Evolutionary conservation across 352 stramenopile genomes (phyloP).

Genomic region (Globisporangium splendens): DNA sequence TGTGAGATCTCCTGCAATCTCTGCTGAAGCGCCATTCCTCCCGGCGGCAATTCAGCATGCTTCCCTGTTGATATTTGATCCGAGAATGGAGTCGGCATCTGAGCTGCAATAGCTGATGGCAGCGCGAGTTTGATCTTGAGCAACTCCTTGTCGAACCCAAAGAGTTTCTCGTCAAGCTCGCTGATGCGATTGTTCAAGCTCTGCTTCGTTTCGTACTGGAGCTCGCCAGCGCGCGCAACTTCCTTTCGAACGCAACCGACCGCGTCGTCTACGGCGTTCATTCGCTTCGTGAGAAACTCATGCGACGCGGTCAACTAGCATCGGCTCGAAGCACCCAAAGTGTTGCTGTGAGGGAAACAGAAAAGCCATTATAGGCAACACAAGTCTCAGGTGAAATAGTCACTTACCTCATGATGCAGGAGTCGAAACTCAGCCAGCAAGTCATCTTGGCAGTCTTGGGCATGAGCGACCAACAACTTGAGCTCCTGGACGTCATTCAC

Average conservation of each 20-base stretch:
- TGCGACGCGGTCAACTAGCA: conserved; percentile 22
- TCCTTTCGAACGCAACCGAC: conserved; percentile 38
- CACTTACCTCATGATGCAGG: conserved; percentile 37
- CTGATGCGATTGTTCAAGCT: conserved; percentile 21
- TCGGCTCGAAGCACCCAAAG: background rate
- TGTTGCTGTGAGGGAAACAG: background rate
- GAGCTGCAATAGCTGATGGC: conserved; percentile 35
- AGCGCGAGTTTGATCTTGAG: conserved; percentile 61
- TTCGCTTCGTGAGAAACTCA: conserved; percentile 33
- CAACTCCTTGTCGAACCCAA: conserved; percentile 60
- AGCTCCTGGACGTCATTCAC: conserved; percentile 27
- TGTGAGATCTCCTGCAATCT: conserved; percentile 37
- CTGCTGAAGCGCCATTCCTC: conserved; percentile 23
- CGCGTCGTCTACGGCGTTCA: conserved; percentile 40
- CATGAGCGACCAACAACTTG: conserved; percentile 29
- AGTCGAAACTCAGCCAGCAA: conserved; percentile 39
- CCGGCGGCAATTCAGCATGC: conserved; percentile 13
- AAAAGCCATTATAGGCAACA: conserved; percentile 3
- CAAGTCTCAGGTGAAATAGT: background rate
- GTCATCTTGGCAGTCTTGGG: conserved; percentile 45
- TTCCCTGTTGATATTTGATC: background rate
- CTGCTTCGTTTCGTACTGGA: conserved; percentile 25
- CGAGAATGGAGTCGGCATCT: conserved; percentile 23
- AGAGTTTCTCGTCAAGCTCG: conserved; percentile 57
- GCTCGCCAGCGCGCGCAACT: conserved; percentile 22